These are phyloP conservation scores for Naganishia kalamii DNA, from an alignment of 768 basidiomycete genomes.

Conservation along the genomic window DNA sequence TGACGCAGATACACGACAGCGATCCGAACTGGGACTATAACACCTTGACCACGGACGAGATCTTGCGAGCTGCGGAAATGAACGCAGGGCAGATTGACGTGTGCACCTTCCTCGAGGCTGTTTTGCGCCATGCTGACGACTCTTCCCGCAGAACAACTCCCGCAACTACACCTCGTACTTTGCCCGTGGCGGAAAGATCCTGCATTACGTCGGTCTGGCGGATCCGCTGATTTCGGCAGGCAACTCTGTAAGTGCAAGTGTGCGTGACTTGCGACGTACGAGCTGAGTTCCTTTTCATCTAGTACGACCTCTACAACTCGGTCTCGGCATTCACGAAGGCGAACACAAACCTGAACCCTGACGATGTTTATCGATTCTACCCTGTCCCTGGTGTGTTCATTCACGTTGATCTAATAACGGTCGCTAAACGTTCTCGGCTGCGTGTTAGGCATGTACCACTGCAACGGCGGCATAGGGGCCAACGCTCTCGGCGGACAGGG, in stretches of 20 bases:
- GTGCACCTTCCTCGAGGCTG: not conserved
- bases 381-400: constrained; percentile 33
- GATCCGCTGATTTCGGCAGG: constrained; percentile 42
- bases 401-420: not conserved
- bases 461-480: constrained; percentile 32
- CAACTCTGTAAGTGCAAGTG: constrained; percentile 30
- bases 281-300: not conserved
- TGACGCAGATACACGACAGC: not conserved
- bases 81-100: constrained; percentile 19
- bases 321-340: constrained; percentile 29
- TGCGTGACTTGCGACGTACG: not conserved
- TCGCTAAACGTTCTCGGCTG: not conserved
- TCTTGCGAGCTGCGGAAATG: not conserved
- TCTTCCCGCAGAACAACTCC: constrained; percentile 5
- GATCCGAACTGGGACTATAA: constrained; percentile 22
- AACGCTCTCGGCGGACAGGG: constrained; percentile 17
- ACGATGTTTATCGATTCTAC: constrained; percentile 46
- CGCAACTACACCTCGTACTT: constrained; percentile 31
- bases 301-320: constrained; percentile 31
- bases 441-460: constrained; percentile 42
- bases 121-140: not conserved
- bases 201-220: constrained; percentile 36
- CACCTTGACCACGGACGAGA: constrained; percentile 7
- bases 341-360: constrained; percentile 27
- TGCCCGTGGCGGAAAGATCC: constrained; percentile 36